Conservation (phyloP, 495 filamentous ascomycete species). For the Jackrogersella multiformis region DNA sequence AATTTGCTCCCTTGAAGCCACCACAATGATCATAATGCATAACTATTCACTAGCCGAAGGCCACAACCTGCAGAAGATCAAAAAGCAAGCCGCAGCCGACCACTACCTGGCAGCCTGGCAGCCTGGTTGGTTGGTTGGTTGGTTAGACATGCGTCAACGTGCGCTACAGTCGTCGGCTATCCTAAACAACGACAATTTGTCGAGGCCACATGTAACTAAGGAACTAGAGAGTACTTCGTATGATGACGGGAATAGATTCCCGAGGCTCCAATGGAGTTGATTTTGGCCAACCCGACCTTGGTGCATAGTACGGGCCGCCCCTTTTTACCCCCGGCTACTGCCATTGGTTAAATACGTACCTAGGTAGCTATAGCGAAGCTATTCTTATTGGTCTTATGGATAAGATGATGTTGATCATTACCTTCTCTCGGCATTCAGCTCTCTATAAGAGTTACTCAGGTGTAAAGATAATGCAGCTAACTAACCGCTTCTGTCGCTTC, state of each 20-base stretch:
- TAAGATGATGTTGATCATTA: slow-evolving; percentile 20
- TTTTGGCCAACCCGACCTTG: not conserved
- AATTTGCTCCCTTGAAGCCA: not conserved
- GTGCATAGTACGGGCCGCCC: not conserved
- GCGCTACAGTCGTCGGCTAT: not conserved
- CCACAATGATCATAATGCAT: slow-evolving; percentile 6
- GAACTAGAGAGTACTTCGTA: not conserved
- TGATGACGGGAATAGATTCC: not conserved
- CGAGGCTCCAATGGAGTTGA: slow-evolving; percentile 8
- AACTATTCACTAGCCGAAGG: not conserved
- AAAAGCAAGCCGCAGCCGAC: slow-evolving; percentile 14
- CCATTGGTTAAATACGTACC: slow-evolving; percentile 1
- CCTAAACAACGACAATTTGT: not conserved
- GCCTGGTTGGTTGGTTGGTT: not conserved
- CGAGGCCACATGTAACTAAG: not conserved
- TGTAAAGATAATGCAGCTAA: not conserved
- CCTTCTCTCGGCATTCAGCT: slow-evolving; percentile 25
- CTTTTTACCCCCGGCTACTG: not conserved
- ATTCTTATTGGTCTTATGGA: slow-evolving; percentile 1
- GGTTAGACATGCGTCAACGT: not conserved
- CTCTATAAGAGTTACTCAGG: not conserved
- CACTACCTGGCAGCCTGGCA: too few relatives aligned
- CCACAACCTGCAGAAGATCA: not conserved
- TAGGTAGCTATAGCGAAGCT: not conserved
- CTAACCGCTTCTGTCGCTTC: too few relatives aligned